A percentile compares a stretch with the other conserved stretches of the same genome.
phyloP scores from a whole-genome alignment of 306 rosid genomes.

The Acacia melanoxylon region DNA sequence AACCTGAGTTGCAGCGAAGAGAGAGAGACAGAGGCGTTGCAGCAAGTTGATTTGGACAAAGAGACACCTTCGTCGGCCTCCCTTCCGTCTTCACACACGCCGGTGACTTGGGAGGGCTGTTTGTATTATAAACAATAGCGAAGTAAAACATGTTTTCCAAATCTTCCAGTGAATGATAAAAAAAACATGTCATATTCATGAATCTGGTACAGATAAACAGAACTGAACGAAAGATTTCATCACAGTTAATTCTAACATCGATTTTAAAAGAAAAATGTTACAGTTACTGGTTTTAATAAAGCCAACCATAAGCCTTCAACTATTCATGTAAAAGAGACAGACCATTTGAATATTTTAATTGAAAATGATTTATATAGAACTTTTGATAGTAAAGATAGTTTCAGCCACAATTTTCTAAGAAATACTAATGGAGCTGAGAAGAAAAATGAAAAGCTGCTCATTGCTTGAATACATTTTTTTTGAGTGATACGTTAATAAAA shows the following conservation, averaged over 20 bases:
- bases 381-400: neutral
- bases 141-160: neutral
- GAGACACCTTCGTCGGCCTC: too few species aligned
- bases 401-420: neutral
- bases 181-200: conserved; percentile 19
- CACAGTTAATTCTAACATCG: neutral
- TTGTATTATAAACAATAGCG: neutral
- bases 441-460: neutral
- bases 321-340: neutral
- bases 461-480: neutral
- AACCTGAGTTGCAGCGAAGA: too few species aligned
- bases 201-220: neutral
- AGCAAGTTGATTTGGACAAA: too few species aligned
- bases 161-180: neutral
- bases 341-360: neutral
- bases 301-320: neutral
- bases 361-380: neutral
- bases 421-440: neutral
- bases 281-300: neutral
- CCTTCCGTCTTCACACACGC: too few species aligned
- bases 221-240: neutral
- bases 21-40: too few species aligned
- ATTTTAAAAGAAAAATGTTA: neutral
- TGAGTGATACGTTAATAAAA: conserved; percentile 1
- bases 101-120: too few species aligned